Evolutionary conservation across 257 asterid genomes (phyloP), one percentile per base, ranked within the genome.

Genomic region (Asclepias syriaca): DNA sequence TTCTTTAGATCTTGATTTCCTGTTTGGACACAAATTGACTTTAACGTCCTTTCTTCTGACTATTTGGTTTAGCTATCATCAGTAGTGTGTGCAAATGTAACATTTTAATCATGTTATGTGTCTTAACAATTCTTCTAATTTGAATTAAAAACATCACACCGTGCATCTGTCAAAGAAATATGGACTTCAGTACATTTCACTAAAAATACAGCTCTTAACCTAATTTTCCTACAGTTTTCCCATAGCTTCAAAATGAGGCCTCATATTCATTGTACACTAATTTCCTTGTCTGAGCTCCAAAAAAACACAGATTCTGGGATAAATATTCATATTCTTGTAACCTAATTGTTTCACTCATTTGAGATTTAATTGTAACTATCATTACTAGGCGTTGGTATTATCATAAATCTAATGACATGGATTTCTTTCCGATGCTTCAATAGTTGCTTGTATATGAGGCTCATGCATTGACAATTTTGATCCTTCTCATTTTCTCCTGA

Each of bases 401-500:
- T 43, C 40, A 66, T 11, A 46, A 37, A 21, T 19, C 34, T n/a
- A 64, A 37, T 64, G 50, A 24, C 64, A 58, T 58, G 39, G 39
- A 58, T 16, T 58, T 58, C 37, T 10, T 64, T 64, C 48, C 68
- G 10, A 39, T 18, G 68, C 29, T 37, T 16, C 0, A 6, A 0
- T 37, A 16, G 14, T 64, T 37, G 49, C 49, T 1, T 37, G 50
- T 18, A n/a, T 64, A 18, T 37, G 50, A 34, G 46, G 39, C 57
- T 49, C 66, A 14, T 58, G 66, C 50, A 65, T 46, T 48, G 57
- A 48, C 74, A n/a, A 39, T 57, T 16, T 18, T 24, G 57, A n/a
- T 29, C 13, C 14, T 48, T 8, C 61, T 32, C 9, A 43, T 32
- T 5, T 29, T 21, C 45, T 77, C 51, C 24, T 65, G 51, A n/a